A percentile compares a stretch with the other conserved stretches of the same genome.
phyloP scores from a whole-genome alignment of 106 monocot species.

The Ottelia alismoides region DNA sequence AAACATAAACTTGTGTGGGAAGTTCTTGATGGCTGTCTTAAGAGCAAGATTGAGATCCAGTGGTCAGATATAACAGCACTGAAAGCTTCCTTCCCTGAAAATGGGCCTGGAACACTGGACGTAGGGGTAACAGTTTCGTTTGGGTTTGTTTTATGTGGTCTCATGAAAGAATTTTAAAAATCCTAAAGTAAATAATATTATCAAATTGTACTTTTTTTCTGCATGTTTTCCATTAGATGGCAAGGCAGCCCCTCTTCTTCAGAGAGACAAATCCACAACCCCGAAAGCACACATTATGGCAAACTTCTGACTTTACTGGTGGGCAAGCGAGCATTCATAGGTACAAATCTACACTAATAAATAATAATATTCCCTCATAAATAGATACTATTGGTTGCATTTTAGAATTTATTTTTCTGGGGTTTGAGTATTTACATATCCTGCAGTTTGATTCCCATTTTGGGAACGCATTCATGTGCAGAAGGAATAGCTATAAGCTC shows the following conservation, averaged over 20 bases:
- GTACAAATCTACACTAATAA: background rate
- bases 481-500: no score
- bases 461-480: no score
- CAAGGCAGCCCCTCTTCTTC: constrained; percentile 12
- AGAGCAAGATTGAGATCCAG: constrained; percentile 56
- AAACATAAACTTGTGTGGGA: constrained; percentile 56
- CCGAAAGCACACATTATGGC: constrained; percentile 17
- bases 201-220: background rate
- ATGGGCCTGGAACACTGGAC: constrained; percentile 32
- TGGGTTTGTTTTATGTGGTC: background rate
- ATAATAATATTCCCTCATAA: background rate
- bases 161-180: background rate
- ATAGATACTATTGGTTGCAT: no score
- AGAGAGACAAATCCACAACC: constrained; percentile 12
- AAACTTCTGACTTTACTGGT: constrained; percentile 19
- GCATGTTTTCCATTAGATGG: constrained; percentile 1
- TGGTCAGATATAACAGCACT: constrained; percentile 51
- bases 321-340: constrained; percentile 14
- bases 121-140: constrained; percentile 25
- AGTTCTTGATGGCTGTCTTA: constrained; percentile 46
- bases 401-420: no score
- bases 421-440: no score
- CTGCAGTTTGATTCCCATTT: no score
- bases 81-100: constrained; percentile 33
- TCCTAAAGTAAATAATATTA: background rate